Conservation (phyloP, 108 stramenopile genomes). For the Cyclotella kingstonii region DNA sequence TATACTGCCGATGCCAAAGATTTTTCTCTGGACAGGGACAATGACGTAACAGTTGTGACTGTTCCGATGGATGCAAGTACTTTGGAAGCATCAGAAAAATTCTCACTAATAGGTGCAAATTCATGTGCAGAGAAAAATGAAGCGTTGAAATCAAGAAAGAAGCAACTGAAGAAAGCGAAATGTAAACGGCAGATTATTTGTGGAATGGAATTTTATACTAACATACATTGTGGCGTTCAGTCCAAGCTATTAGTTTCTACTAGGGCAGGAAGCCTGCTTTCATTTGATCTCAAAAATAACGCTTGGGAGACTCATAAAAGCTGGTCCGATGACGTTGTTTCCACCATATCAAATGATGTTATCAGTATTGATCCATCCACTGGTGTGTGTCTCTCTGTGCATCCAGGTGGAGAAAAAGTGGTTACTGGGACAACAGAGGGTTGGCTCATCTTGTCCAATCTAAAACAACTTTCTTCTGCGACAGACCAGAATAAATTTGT, state of each 20-base stretch:
- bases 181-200: slow-evolving; percentile 45
- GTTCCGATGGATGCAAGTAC: not conserved
- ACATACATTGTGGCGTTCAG: not conserved
- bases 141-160: not conserved
- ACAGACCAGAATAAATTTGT: not conserved
- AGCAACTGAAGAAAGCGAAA: slow-evolving; percentile 38
- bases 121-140: not conserved
- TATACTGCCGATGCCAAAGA: not conserved
- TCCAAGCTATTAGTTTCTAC: slow-evolving; percentile 51
- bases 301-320: slow-evolving; percentile 37
- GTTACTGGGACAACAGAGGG: slow-evolving; percentile 66
- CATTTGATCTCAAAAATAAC: slow-evolving; percentile 26
- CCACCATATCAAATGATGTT: not conserved
- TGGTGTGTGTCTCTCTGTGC: slow-evolving; percentile 57
- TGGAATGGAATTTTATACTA: slow-evolving; percentile 54
- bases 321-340: slow-evolving; percentile 46
- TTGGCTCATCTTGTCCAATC: slow-evolving; percentile 41
- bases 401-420: slow-evolving; percentile 9
- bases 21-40: not conserved
- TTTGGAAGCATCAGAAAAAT: too few species aligned
- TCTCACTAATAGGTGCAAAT: not conserved
- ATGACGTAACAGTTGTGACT: not conserved
- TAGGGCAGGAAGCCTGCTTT: slow-evolving; percentile 50
- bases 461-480: too few species aligned
- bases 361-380: slow-evolving; percentile 38